phyloP scores from a whole-genome alignment of 169 alveolate genomes.

The Besnoitia besnoiti region DNA sequence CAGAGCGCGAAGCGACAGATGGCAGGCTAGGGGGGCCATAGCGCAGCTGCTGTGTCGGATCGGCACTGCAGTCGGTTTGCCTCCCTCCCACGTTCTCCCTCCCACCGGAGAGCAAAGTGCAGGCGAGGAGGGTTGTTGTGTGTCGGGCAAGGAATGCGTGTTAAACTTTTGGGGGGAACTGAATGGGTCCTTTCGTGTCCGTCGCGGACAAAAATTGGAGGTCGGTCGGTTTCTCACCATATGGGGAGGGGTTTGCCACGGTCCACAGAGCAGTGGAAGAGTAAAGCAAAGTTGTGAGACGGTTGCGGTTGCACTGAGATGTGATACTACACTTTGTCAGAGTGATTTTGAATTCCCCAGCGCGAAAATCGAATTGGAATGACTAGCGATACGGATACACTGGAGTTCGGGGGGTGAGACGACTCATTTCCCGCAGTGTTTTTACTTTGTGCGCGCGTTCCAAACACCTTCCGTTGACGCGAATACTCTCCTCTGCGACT shows the following conservation, averaged over 20 bases:
- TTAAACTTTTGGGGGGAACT: not conserved
- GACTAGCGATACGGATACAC: constrained; percentile 8
- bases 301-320: not conserved
- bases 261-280: not conserved
- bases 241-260: not conserved
- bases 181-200: not conserved
- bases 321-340: not conserved
- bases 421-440: not conserved
- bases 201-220: not conserved
- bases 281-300: not conserved
- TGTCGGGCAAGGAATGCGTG: not conserved
- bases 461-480: not conserved
- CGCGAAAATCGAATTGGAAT: not conserved
- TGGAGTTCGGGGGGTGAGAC: not conserved
- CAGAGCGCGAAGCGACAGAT: too few species aligned
- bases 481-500: not conserved
- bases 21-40: too few species aligned
- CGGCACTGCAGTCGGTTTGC: too few species aligned
- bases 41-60: too few species aligned
- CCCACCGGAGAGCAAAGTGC: not conserved
- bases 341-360: not conserved
- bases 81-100: not conserved
- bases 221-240: not conserved
- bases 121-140: not conserved
- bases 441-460: not conserved